Evolutionary conservation across 805 yeast genomes (phyloP).

Genomic region (Metschnikowia kunwiensis): DNA sequence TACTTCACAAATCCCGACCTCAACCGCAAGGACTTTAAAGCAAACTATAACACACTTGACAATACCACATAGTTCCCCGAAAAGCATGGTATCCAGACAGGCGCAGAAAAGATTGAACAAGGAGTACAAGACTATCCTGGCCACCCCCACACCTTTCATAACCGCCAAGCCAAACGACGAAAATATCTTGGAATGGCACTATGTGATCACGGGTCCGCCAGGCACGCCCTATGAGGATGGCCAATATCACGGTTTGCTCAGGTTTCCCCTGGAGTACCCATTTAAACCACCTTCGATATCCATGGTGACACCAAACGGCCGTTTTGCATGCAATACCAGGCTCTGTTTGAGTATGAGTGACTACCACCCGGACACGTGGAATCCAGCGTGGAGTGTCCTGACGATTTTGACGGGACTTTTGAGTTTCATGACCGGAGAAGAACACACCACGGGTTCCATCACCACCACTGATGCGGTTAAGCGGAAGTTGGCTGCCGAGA

Average conservation of each 20-base stretch:
- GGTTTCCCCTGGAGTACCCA: slow-evolving; percentile 84
- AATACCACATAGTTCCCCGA: background rate
- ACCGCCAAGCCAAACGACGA: slow-evolving; percentile 82
- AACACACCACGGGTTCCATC: slow-evolving; percentile 80
- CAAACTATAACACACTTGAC: no score
- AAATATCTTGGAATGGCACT: slow-evolving; percentile 92
- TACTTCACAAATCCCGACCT: no score
- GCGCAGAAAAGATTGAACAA: slow-evolving; percentile 57
- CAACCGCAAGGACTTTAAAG: no score
- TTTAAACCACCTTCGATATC: slow-evolving; percentile 88
- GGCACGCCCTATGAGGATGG: slow-evolving; percentile 84
- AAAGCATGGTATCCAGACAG: slow-evolving; percentile 38
- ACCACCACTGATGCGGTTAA: slow-evolving; percentile 58
- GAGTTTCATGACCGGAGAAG: slow-evolving; percentile 90
- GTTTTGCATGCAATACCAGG: slow-evolving; percentile 77
- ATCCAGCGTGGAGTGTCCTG: slow-evolving; percentile 93
- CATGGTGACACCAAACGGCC: slow-evolving; percentile 87
- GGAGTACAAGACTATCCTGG: slow-evolving; percentile 75
- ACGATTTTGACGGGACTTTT: slow-evolving; percentile 84
- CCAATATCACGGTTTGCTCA: slow-evolving; percentile 83
- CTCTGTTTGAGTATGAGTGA: slow-evolving; percentile 91
- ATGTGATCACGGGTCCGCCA: slow-evolving; percentile 87
- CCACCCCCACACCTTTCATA: slow-evolving; percentile 81
- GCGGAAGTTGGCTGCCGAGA: slow-evolving; percentile 53
- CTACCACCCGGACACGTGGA: slow-evolving; percentile 93